phyloP scores from a whole-genome alignment of 768 basidiomycete species.

The Saitozyma sp. region DNA sequence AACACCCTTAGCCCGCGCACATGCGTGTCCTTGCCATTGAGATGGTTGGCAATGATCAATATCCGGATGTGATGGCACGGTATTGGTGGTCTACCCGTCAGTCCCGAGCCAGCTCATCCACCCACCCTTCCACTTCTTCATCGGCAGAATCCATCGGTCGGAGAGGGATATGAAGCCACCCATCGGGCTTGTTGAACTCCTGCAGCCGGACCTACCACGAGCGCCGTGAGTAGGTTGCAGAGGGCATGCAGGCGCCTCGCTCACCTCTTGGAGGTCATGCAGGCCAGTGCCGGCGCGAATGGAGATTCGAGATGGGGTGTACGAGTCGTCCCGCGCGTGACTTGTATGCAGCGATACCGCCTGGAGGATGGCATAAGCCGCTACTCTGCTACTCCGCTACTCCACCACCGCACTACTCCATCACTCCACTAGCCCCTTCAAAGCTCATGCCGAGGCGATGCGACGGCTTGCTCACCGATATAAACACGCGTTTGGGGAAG shows the following conservation, averaged over 20 bases:
- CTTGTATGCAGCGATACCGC: conserved; percentile 41
- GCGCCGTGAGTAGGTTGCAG: conserved; percentile 86
- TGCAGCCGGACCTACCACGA: conserved; percentile 80
- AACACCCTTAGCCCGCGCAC: conserved; percentile 86
- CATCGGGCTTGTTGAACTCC: conserved; percentile 84
- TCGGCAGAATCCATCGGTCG: conserved; percentile 56
- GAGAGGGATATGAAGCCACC: conserved; percentile 68
- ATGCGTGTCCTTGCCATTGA: conserved; percentile 99
- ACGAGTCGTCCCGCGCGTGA: conserved; percentile 79
- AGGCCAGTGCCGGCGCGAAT: conserved; percentile 89
- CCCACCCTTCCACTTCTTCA: conserved; percentile 72
- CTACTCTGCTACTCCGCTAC: background rate
- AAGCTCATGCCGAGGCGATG: background rate
- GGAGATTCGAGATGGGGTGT: conserved; percentile 87
- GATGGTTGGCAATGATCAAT: conserved; percentile 86
- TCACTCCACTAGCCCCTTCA: too few species aligned
- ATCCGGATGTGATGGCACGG: conserved; percentile 88
- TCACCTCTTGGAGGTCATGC: conserved; percentile 88
- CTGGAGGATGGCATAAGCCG: conserved; percentile 14
- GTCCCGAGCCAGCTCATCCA: conserved; percentile 13
- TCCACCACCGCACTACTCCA: background rate
- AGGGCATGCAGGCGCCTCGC: conserved; percentile 66
- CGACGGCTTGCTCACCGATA: conserved; percentile 62
- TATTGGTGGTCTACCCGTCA: conserved; percentile 68
- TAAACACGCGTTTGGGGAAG: conserved; percentile 83